Percentiles rank a stretch among this genome's conserved stretches.
Evolutionary conservation across 441 rosid species (phyloP).

Genomic region (Eutrema salsugineum): DNA sequence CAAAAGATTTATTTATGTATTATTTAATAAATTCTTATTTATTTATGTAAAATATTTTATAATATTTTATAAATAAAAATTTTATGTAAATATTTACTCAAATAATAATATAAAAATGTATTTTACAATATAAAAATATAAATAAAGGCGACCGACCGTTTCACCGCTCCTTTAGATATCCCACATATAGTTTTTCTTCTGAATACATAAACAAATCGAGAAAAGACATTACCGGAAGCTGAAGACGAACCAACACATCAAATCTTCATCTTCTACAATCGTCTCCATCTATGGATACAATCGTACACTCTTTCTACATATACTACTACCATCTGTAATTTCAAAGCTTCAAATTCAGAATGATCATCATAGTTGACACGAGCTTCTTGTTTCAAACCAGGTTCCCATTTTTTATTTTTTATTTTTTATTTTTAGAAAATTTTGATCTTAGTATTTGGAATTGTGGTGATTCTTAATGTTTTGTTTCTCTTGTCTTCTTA

Average conservation of each 20-base stretch:
- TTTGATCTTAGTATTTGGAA: not conserved
- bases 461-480: not conserved
- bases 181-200: not conserved
- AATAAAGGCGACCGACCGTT: slow-evolving; percentile 22
- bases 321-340: not conserved
- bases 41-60: too few species aligned
- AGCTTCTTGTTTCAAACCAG: not conserved
- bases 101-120: not conserved
- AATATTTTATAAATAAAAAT: too few species aligned
- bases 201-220: slow-evolving; percentile 8
- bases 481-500: not conserved
- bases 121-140: not conserved
- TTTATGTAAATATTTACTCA: too few species aligned
- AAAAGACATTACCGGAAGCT: slow-evolving; percentile 24
- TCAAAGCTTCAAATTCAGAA: not conserved
- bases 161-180: slow-evolving; percentile 19
- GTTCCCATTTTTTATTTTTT: not conserved
- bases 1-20: too few species aligned
- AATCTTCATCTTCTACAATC: slow-evolving; percentile 11
- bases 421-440: too few species aligned
- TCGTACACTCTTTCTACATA: not conserved
- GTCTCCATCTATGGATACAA: slow-evolving; percentile 23
- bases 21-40: too few species aligned
- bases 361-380: not conserved
- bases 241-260: slow-evolving; percentile 28